Base-by-base conservation (phyloP, 192 early-diverging fungal species). In the Podila horticola region DNA sequence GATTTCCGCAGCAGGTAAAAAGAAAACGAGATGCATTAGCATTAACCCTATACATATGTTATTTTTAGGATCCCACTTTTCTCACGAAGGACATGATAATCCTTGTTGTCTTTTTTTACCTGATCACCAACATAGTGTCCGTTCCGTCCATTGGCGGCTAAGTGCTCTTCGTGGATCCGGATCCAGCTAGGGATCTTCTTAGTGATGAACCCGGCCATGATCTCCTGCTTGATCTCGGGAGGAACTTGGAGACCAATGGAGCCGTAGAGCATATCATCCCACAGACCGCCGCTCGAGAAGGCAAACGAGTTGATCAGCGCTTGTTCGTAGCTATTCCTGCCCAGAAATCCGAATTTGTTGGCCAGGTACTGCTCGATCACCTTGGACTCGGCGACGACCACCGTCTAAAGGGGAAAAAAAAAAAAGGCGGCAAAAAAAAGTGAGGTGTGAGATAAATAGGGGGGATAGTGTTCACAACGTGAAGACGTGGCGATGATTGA, bases 121-220 rank as follows among this genome's bases (percentile, higher is more conserved):
- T 34, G 38, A 30, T 72, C 66, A 12, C 76, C 71, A 24, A 81
- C 76, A 61, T 81, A 81, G 22, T 72, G 76, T 1, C 71, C 76
- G 34, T 72, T 81, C n/a, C 24, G 41, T 0, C 66, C 70, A 45
- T 72, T 81, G 36, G 76, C 76, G 48, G 34, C 61, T 26, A 81
- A 45, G 59, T 81, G 76, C 19, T 68, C 13, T 29, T 81, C 76
- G 68, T 81, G 76, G 48, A 81, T 69, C 2, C 61, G 36, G 36
- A 81, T 60, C 76, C 76, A 81, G 1, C 51, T 63, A 0, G 76
- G 76, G 50, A 73, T 55, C 48, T 65, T 72, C 3, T 22, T 31
- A 9, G 69, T 36, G 19, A 72, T 1, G 20, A 64, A 67, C 9
- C 11, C 2, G 0, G 3, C 48, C 12, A 67, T 38, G 30, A 67